Base-by-base conservation (phyloP, 768 basidiomycete species). In the Phanerochaete sordida region DNA sequence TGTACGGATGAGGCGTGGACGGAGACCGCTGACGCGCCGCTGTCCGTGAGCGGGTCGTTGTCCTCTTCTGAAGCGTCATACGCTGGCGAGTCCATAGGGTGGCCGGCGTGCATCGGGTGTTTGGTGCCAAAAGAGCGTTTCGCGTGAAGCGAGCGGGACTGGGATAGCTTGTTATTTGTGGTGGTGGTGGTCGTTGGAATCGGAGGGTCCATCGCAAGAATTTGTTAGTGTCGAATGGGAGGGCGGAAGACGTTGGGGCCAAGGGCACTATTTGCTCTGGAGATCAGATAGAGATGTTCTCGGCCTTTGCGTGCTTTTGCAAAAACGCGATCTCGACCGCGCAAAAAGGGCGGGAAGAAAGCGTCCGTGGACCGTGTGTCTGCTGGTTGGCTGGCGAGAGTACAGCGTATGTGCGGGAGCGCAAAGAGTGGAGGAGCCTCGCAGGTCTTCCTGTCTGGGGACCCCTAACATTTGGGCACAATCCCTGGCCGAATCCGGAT, bases 31-130 rank as follows among this genome's bases (percentile, higher is more conserved):
- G 85, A 83, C 24, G 73, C 69, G 27, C 76, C 80, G 68, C 91
- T 90, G 77, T 92, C 91, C 7, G 89, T 91, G 64, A 90, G 76
- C 4, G 90, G 89, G 71, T 92, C 91, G 70, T 93, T 93, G 81
- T 93, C 91, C 75, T 92, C 91, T 69, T 92, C 90, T 3, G 89
- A 91, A 72, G 88, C 90, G 70, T 59, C 62, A 54, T 66, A 72
- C 56, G 65, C 61, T 19, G 67, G 69, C 30, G 69, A 70, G 61
- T 68, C 63, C 55, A 69, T 62, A 30, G 60, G 62, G 15, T n/a
- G 28, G 23, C 23, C 50, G 19, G 31, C 24, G 16, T 50, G 21
- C 35, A 37, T 54, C 15, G 51, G 5, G 53, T 54, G 53, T 37
- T 54, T 54, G 23, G 12, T 39, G n/a, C 37, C 52, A 35, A 59